Evolutionary conservation across 2,329 filamentous ascomycete genomes (phyloP).

Genomic region (Amauroascus niger): DNA sequence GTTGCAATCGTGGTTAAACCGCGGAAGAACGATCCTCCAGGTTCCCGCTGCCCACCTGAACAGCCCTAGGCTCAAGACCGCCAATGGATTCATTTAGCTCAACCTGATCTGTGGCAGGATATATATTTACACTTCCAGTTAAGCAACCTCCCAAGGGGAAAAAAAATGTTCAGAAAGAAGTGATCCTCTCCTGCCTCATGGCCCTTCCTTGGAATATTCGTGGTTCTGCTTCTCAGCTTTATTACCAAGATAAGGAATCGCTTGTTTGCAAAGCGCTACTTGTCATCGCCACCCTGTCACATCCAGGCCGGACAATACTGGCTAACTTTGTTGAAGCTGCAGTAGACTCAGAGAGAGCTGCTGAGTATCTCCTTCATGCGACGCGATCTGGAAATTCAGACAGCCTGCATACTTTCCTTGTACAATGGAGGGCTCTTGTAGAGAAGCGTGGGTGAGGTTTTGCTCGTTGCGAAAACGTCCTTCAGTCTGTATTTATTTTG

Average conservation of each 20-base stretch:
- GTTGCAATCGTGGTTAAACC: no score
- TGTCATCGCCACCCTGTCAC: constrained; percentile 15
- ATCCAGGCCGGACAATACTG: constrained; percentile 18
- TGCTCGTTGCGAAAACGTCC: background rate
- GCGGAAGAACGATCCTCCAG: no score
- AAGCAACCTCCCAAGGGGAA: no score
- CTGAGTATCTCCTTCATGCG: constrained; percentile 13
- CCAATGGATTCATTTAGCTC: no score
- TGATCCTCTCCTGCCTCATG: no score
- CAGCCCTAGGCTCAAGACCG: no score
- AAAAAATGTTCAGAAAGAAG: no score
- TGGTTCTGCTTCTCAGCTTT: constrained; percentile 18
- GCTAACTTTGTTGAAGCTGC: constrained; percentile 16
- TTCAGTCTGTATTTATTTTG: background rate
- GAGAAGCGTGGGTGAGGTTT: constrained; percentile 14
- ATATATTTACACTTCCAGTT: no score
- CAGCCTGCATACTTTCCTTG: constrained; percentile 5
- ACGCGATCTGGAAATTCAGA: no score
- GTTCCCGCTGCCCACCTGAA: no score
- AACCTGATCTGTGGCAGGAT: no score
- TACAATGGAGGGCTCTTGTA: constrained; percentile 15
- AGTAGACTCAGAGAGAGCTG: constrained; percentile 15
- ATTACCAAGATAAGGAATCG: constrained; percentile 17
- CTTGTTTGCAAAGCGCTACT: constrained; percentile 16
- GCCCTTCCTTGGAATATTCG: constrained; percentile 15